Evolutionary conservation across 305 asterid genomes (phyloP).

Genomic region (Stenogyne calaminthoides): DNA sequence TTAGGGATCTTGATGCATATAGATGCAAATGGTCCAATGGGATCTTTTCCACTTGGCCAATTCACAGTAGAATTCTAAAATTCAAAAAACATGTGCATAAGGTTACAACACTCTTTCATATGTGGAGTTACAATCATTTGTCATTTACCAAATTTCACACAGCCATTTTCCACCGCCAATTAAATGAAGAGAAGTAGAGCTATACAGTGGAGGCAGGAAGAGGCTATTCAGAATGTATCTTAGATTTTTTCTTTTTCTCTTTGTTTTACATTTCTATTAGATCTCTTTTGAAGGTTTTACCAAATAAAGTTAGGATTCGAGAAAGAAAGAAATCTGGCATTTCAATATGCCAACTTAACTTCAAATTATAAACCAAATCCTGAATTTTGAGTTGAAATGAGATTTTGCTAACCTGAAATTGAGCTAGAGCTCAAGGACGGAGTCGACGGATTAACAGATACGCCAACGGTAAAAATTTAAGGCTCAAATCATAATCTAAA

Average conservation of each 20-base stretch:
- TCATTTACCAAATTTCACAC: not conserved
- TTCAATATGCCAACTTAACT: not conserved
- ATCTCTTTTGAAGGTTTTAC: not conserved
- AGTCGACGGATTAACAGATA: not conserved
- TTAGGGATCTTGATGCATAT: not conserved
- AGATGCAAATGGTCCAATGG: not conserved
- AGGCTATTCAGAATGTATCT: not conserved
- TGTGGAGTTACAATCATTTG: not conserved
- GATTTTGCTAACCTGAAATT: not conserved
- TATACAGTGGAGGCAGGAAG: not conserved
- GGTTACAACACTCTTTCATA: not conserved
- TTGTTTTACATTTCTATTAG: not conserved
- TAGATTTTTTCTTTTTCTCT: not conserved
- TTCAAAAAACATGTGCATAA: not conserved
- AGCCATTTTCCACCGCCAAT: conserved; percentile 5
- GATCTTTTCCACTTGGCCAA: conserved; percentile 1
- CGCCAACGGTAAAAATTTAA: not conserved
- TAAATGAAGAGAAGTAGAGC: not conserved
- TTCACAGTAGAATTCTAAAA: conserved; percentile 14
- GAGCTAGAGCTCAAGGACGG: not conserved
- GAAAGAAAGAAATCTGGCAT: not conserved
- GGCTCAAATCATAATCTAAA: not conserved
- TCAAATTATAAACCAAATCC: not conserved
- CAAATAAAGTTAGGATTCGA: not conserved
- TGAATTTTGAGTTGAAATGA: not conserved